A percentile compares a stretch with the other conserved stretches of the same genome.
Evolutionary conservation across 176 grass and related monocot genomes (phyloP).

Genomic region (Phyllostachys edulis): DNA sequence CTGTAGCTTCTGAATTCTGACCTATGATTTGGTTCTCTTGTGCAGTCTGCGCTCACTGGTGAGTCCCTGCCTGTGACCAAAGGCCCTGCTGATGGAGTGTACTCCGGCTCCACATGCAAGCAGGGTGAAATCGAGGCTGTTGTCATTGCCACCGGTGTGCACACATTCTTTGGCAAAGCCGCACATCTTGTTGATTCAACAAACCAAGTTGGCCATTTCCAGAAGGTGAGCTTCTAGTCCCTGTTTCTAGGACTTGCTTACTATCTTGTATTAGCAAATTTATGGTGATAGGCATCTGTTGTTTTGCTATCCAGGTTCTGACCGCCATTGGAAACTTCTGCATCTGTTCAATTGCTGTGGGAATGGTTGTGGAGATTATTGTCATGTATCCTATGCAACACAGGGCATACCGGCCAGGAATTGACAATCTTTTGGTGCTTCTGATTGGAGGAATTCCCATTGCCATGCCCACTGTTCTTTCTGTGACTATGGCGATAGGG

Average conservation of each 20-base stretch:
- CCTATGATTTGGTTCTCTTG: conserved; percentile 21
- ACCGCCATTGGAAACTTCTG: conserved; percentile 91
- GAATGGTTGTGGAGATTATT: conserved; percentile 71
- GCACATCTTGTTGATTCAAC: conserved; percentile 91
- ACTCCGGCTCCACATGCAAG: conserved; percentile 93
- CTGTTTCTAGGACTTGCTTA: not conserved
- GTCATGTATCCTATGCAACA: conserved; percentile 86
- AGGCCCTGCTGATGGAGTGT: conserved; percentile 83
- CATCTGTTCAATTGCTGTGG: conserved; percentile 81
- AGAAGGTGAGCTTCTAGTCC: conserved; percentile 56
- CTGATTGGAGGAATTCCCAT: conserved; percentile 94
- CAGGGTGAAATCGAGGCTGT: conserved; percentile 90
- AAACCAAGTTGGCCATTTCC: conserved; percentile 96
- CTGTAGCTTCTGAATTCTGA: not conserved
- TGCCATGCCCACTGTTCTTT: conserved; percentile 93
- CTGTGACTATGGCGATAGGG: conserved; percentile 94
- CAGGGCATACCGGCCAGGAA: conserved; percentile 78
- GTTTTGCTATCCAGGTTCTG: conserved; percentile 54
- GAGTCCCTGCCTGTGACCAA: conserved; percentile 83
- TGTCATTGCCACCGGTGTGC: conserved; percentile 84
- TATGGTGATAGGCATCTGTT: not conserved
- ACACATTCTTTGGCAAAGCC: conserved; percentile 91
- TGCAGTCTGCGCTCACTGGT: conserved; percentile 74
- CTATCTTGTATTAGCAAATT: not conserved
- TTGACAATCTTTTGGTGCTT: conserved; percentile 90